Base-by-base conservation (phyloP, 208 protist species). In the Wallacemonas sp. region DNA sequence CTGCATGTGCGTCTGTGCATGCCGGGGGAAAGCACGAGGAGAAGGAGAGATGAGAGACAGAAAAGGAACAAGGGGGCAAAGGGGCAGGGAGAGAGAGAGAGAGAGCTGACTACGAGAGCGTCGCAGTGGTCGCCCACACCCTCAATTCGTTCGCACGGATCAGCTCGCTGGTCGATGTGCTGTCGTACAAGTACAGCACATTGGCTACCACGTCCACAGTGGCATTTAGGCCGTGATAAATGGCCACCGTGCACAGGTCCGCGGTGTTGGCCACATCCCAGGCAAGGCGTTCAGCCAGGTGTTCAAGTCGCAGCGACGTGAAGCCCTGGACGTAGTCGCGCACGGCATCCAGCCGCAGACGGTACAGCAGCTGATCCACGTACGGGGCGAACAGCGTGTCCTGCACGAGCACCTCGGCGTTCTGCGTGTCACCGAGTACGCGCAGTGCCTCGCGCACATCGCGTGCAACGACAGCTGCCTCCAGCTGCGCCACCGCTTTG, bases 331-430 rank as follows among this genome's bases (percentile, higher is more conserved):
- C 86, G 25, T 98, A 84, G 39, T 89, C 67, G 12, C 95, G 61
- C 7, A 99, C 77, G n/a, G 93, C 92, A 69, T 97, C 74, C 16
- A 89, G 92, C 16, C 98, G 88, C 54, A 99, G 85, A 42, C 90
- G 94, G 48, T 89, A 89, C 14, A 98, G 70, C 22, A 98, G 70
- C 33, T 97, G 84, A 45, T 93, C 77, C 44, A 99, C 83, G 71
- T 97, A 98, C 22, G 81, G 48, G 2, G 73, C 54, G n/a, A 99
- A 86, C 45, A 97, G 93, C 10, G 70, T 64, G 66, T 99, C 98
- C 22, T 90, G 73, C 32, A 84, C 69, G 67, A 99, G 86, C 26
- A 48, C 67, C 25, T 61, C 61, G 26, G 83, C 65, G 41, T 86
- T 59, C 7, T 65, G 64, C 44, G 74, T 64, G 61, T 76, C 54